Evolutionary conservation across 2,329 filamentous ascomycete genomes (phyloP), one percentile per base, ranked within the genome.

Genomic region (Curvularia sp.): DNA sequence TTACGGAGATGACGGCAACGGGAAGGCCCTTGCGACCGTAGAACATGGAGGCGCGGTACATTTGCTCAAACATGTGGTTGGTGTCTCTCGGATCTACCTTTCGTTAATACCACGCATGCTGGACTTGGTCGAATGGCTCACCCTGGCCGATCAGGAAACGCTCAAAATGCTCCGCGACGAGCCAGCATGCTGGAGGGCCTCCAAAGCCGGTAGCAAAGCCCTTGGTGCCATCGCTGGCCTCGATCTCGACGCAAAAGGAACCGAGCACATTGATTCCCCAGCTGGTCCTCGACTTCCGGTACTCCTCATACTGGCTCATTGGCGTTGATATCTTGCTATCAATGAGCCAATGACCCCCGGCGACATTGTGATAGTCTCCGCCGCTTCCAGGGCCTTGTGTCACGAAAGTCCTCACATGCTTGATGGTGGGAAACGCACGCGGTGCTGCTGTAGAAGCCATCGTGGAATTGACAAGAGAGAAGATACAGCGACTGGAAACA

Each of bases 241-340:
- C 92, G 55, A 97, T 88, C 79, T 97, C 93, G 7, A 97, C 86
- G 69, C 93, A 90, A 80, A 97, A 96, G 0, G 93, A 96, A 1
- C 93, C 93, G 26, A 97, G 81, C 7, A 97, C 93, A 70, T 97
- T 97, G 83, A 97, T 97, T 38, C 93, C 93, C 91, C 92, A 97
- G 76, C 89, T 93, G 12, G 93, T 97, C 68, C 93, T 85, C 38
- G 93, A 97, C 61, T 89, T 87, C 66, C 93, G 88, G 79, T 96
- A 97, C 68, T 93, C 83, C 65, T 95, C 91, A 86, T 93, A 97
- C 78, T 88, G 86, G 49, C 92, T 94, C 85, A 93, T 96, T 6
- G 93, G 93, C 0, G 93, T 97, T 1, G 93, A 93, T 75, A 97
- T 97, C 67, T 93, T 89, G 61, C 89, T 90, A 79, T 97, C 93